Conservation (phyloP, 345 rosid species). For the Brassica cretica region DNA sequence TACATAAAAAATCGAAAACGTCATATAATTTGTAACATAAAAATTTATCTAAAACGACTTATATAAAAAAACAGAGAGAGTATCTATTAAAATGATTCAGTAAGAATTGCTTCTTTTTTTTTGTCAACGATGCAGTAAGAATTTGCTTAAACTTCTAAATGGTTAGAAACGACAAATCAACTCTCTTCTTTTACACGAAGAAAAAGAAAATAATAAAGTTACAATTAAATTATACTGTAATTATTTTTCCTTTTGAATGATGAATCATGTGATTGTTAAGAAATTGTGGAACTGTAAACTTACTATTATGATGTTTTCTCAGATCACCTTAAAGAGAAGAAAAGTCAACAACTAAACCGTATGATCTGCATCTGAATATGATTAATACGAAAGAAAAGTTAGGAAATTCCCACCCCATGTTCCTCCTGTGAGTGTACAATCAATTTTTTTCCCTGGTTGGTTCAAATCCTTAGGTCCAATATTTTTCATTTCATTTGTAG, state of each 20-base stretch:
- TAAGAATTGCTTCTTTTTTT: too few relatives aligned
- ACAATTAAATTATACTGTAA: background rate
- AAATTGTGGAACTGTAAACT: background rate
- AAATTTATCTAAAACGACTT: too few relatives aligned
- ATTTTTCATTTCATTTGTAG: constrained; percentile 2
- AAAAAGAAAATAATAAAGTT: background rate
- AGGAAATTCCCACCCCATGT: constrained; percentile 33
- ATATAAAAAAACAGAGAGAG: too few relatives aligned
- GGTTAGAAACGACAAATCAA: background rate
- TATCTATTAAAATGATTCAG: background rate
- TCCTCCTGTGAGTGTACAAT: constrained; percentile 34
- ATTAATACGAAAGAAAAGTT: background rate
- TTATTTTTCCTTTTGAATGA: background rate
- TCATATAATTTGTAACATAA: too few relatives aligned
- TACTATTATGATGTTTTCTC: background rate
- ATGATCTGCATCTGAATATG: constrained; percentile 24
- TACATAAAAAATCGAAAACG: too few relatives aligned
- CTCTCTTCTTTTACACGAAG: too few relatives aligned
- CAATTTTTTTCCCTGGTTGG: constrained; percentile 15
- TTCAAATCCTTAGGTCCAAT: background rate
- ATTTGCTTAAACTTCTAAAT: background rate
- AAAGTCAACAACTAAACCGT: constrained; percentile 39
- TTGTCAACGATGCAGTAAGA: background rate
- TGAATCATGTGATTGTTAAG: background rate
- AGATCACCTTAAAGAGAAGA: constrained; percentile 1